Conservation (phyloP, 345 rosid species). For the Erysimum cheiranthoides region DNA sequence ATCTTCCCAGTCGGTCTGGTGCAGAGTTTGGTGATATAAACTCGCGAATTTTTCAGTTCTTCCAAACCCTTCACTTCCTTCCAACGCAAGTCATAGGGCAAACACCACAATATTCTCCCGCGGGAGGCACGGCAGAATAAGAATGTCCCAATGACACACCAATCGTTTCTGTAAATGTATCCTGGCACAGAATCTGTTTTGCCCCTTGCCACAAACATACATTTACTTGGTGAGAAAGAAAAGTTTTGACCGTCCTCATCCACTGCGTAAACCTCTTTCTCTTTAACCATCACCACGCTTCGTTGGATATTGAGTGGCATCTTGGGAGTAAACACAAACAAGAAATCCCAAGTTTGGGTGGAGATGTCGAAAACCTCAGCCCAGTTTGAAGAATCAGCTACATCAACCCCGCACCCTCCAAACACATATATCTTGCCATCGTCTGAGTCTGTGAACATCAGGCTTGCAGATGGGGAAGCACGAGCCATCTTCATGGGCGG, state of each 20-base stretch:
- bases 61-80: conserved; percentile 32
- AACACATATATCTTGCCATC: background rate
- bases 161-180: background rate
- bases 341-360: background rate
- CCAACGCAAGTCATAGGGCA: conserved; percentile 6
- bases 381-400: background rate
- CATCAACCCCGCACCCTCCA: background rate
- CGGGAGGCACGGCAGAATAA: background rate
- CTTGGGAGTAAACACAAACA: background rate
- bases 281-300: background rate
- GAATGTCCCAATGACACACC: background rate
- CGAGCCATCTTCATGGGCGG: conserved; percentile 12
- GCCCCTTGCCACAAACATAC: background rate
- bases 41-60: background rate
- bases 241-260: conserved; percentile 26
- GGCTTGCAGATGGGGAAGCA: background rate
- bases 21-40: conserved; percentile 9
- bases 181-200: conserved; percentile 15
- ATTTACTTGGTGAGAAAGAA: conserved; percentile 1
- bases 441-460: background rate
- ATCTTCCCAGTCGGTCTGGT: background rate
- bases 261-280: background rate
- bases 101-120: conserved; percentile 25
- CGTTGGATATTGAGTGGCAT: conserved; percentile 13
- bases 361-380: background rate